Conservation (phyloP, 2,329 filamentous ascomycete species). For the Colletotrichum sp. region DNA sequence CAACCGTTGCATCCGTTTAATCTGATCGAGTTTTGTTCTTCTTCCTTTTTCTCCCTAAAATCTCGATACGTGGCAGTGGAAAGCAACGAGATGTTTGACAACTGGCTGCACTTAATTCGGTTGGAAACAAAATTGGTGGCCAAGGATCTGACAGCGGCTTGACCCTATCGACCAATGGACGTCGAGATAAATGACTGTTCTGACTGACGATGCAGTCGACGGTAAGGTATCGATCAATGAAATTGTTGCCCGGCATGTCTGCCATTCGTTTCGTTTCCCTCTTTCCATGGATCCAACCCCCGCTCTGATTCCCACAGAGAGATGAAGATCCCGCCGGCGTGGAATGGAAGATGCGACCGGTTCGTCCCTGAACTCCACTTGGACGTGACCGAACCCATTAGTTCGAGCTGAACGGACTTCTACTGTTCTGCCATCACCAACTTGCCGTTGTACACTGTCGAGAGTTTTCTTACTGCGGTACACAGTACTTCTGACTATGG, state of each 20-base stretch:
- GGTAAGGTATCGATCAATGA: not conserved
- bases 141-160: not conserved
- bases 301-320: not conserved
- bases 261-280: not conserved
- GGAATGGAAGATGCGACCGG: not conserved
- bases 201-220: not conserved
- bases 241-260: not conserved
- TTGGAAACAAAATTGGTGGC: not conserved
- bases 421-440: not conserved
- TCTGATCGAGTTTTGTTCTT: not conserved
- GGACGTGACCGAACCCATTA: not conserved
- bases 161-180: not conserved
- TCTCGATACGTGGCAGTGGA: not conserved
- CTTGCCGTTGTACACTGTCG: not conserved
- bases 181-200: not conserved
- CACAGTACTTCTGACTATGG: not conserved
- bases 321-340: not conserved
- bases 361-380: not conserved
- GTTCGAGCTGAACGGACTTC: not conserved
- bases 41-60: not conserved
- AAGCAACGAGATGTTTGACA: not conserved
- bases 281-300: not conserved
- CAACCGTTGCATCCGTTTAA: not conserved
- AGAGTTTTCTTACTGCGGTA: not conserved
- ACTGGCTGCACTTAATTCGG: not conserved